Base-by-base conservation (phyloP, 139 green algal species). In the Picochlorum sp. region DNA sequence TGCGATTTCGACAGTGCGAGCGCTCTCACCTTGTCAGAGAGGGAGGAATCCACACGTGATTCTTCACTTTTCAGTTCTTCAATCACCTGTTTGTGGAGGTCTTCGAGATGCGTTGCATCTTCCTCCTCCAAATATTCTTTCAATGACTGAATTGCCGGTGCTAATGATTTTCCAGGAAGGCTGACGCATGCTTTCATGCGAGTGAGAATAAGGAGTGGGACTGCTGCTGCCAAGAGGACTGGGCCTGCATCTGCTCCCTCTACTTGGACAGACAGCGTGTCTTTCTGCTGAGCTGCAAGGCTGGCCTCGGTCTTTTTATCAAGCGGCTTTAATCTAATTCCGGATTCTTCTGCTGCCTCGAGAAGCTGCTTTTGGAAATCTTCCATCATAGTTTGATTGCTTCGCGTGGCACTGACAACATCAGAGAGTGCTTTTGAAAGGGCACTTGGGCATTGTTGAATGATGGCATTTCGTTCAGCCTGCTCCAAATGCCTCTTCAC, bases 301-400 rank as follows among this genome's bases (percentile, higher is more conserved):
- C 74, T 65, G 20, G 74, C 71, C 74, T 92, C 85, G 7, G 59
- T 63, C 77, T 91, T 92, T 64, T 91, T 95, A 72, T 95, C 88
- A 28, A 90, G 71, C 10, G 50, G 58, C 34, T 54, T 65, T 37
- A 89, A 59, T 16, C 86, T 79, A 56, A 92, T 38, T 41, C 88
- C 86, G 1, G 68, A 74, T n/a, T 73, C 77, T 28, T 73, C 64
- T 0, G 77, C 79, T 34, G 69, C 74, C 15, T 58, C 56, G 15
- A 84, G 73, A 47, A 95, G 49, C 26, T 73, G 66, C 0, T 45
- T 18, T 30, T 68, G 23, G 20, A 86, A 73, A 41, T 41, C 14
- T 26, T 59, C 7, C 10, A 59, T 28, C 6, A 16, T 56, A 9
- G 41, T 50, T 59, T 65, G 58, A 11, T 59, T 51, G 20, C 41